Evolutionary conservation across 352 stramenopile genomes (phyloP).

Genomic region (Elongisporangium anandrum): DNA sequence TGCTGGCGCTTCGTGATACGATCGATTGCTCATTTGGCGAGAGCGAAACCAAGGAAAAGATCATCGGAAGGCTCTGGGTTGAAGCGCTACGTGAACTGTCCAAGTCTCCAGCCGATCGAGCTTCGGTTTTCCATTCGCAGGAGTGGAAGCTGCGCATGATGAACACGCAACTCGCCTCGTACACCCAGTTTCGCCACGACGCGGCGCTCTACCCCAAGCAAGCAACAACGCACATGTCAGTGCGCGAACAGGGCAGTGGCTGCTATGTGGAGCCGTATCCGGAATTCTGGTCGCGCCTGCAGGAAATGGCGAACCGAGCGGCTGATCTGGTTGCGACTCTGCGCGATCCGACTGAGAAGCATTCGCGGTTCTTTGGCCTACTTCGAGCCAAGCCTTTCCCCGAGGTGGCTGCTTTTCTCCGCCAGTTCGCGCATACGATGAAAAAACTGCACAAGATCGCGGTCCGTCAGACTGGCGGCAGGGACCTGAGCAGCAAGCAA

Average conservation of each 20-base stretch:
- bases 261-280: slow-evolving; percentile 16
- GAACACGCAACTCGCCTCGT: slow-evolving; percentile 18
- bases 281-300: slow-evolving; percentile 13
- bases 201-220: slow-evolving; percentile 19
- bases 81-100: slow-evolving; percentile 15
- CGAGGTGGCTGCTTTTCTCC: neutral
- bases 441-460: slow-evolving; percentile 1
- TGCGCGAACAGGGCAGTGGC: slow-evolving; percentile 13
- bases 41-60: neutral
- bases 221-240: slow-evolving; percentile 4
- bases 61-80: slow-evolving; percentile 12
- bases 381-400: neutral
- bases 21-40: slow-evolving; percentile 14
- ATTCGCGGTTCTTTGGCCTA: neutral
- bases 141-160: slow-evolving; percentile 11
- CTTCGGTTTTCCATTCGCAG: slow-evolving; percentile 7
- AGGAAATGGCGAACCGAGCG: slow-evolving; percentile 4
- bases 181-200: slow-evolving; percentile 18
- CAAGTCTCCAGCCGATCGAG: slow-evolving; percentile 6
- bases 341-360: neutral
- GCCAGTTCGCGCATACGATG: slow-evolving; percentile 3
- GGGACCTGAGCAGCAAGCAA: slow-evolving; percentile 2
- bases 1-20: slow-evolving; percentile 11
- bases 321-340: slow-evolving; percentile 4
- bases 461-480: neutral